Evolutionary conservation across 2,329 filamentous ascomycete species (phyloP).

Genomic region (Neonectria coccinea): DNA sequence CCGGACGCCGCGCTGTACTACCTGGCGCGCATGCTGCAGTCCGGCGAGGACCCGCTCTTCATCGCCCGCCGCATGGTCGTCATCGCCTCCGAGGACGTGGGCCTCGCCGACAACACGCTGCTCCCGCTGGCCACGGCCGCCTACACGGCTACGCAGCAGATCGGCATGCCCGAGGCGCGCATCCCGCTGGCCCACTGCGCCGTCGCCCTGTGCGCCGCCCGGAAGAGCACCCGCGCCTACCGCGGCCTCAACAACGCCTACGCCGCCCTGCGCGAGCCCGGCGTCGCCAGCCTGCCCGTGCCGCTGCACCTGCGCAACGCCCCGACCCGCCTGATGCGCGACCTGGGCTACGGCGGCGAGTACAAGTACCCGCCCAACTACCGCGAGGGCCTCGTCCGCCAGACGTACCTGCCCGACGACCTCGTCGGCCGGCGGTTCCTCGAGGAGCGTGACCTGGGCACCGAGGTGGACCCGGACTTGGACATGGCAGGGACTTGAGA

Average conservation of each 20-base stretch:
- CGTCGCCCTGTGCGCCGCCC: constrained; percentile 82
- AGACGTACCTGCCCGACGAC: constrained; percentile 89
- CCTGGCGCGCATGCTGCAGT: constrained; percentile 93
- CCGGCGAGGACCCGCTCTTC: constrained; percentile 92
- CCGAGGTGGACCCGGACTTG: constrained; percentile 78
- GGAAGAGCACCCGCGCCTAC: constrained; percentile 90
- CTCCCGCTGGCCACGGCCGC: constrained; percentile 86
- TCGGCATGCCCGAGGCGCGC: constrained; percentile 93
- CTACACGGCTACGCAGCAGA: constrained; percentile 89
- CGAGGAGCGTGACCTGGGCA: constrained; percentile 83
- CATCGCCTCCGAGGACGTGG: constrained; percentile 93
- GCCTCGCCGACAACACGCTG: constrained; percentile 86
- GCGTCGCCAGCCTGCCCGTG: constrained; percentile 82
- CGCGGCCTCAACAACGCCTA: constrained; percentile 84
- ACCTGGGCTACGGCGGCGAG: constrained; percentile 87
- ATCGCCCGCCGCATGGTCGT: constrained; percentile 94
- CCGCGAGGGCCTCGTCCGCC: constrained; percentile 80
- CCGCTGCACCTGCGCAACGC: constrained; percentile 92
- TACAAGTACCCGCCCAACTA: constrained; percentile 99
- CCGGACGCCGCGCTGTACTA: constrained; percentile 93
- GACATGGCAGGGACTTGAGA: constrained; percentile 50
- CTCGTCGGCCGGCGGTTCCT: constrained; percentile 79
- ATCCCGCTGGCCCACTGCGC: constrained; percentile 92
- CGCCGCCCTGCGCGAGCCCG: constrained; percentile 83
- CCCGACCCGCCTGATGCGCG: constrained; percentile 91